Base-by-base conservation (phyloP, 176 grass and related monocot genomes). In the Triticum monococcum region DNA sequence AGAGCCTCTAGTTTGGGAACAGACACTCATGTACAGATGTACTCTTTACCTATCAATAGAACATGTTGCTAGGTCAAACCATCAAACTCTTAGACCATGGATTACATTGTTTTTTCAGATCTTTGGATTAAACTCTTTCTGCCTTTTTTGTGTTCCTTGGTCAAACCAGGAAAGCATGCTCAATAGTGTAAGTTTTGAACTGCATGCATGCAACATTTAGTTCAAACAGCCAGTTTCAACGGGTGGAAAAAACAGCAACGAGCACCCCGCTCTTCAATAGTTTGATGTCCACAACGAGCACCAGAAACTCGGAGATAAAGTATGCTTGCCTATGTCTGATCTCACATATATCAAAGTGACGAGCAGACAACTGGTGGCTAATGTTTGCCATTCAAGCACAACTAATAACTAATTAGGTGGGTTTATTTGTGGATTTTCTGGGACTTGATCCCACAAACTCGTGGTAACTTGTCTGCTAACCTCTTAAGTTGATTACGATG, bases 301-400 rank as follows among this genome's bases (percentile, higher is more conserved):
- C 23, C 23, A 84, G 26, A 33, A 85, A 85, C 7, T 4, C 9
- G 40, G 12, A 80, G 63, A 20, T 36, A 72, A 54, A 67, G 13
- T 87, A 28, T 20, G 50, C 73, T 32, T 82, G 3, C 46, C 46
- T 63, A 75, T 66, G 17, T 74, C 24, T 35, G 67, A 59, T 75
- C 33, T 45, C 9, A 43, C 68, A 85, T 46, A 69, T 28, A 76
- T 22, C 25, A 65, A 48, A 65, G 79, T 38, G 23, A 86, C 82
- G 24, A 8, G n/a, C 17, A 32, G 20, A 23, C 33, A 71, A 40
- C 18, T 70, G 35, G 68, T 40, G 18, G 35, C 35, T 70, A 71
- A 71, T 71, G 18, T 20, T 38, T 71, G 20, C 33, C 33, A 71
- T n/a, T 38, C 32, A 9, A 71, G 18, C 35, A 71, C 68, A 37